Percentiles rank a stretch among this genome's conserved stretches.
phyloP scores from a whole-genome alignment of 2,329 filamentous ascomycete genomes.

The Sporothrix protearum region DNA sequence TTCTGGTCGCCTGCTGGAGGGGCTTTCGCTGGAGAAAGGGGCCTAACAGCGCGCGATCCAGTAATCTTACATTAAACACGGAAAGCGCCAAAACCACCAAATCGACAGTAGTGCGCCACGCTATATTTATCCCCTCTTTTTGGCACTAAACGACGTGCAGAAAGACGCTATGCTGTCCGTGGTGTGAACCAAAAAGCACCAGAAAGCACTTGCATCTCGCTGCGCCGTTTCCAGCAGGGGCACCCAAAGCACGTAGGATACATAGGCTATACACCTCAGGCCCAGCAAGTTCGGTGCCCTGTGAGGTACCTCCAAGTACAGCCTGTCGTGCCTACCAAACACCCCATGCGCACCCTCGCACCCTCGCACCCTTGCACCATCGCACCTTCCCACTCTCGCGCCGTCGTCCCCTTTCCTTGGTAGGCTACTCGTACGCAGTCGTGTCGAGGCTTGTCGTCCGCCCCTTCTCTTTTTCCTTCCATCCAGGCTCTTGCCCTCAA shows the following conservation, averaged over 20 bases:
- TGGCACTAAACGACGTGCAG: background rate
- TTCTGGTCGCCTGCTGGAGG: background rate
- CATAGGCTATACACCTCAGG: too few species aligned
- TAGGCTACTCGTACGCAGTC: background rate
- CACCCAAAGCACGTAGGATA: too few species aligned
- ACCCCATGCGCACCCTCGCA: background rate
- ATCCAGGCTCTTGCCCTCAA: background rate
- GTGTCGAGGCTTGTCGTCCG: background rate
- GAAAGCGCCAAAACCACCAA: background rate
- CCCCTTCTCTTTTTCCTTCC: background rate
- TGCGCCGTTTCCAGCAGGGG: background rate
- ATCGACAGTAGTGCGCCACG: background rate
- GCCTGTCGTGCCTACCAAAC: background rate
- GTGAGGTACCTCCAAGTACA: background rate
- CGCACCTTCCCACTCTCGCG: constrained; percentile 16
- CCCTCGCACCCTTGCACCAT: constrained; percentile 15
- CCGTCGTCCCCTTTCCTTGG: background rate
- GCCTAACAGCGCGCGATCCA: background rate
- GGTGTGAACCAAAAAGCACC: background rate
- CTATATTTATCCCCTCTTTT: constrained; percentile 19
- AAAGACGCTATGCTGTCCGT: background rate
- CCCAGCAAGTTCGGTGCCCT: too few species aligned
- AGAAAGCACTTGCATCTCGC: background rate
- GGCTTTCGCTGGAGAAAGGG: background rate
- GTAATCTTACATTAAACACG: too few species aligned